Base-by-base conservation (phyloP, 2,329 filamentous ascomycete genomes). In the Paecilomyces sp. region DNA sequence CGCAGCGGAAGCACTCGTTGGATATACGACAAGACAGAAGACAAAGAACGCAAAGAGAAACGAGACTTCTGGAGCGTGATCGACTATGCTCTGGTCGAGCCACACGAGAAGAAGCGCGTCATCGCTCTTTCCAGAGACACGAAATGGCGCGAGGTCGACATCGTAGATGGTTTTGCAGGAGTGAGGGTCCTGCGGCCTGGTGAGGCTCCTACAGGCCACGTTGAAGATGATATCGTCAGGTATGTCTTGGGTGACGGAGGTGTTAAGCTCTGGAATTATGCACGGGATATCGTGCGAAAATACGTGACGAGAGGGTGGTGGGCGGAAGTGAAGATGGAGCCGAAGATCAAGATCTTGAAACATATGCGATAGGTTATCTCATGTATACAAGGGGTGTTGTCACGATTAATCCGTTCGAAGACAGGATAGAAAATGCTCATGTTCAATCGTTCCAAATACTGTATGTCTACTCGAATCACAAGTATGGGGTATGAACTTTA, bases 1-100 rank as follows among this genome's bases (percentile, higher is more conserved):
- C 61, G 63, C 1, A 61, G 58, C 7, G 67, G 64, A n/a, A 58
- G 28, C 13, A 67, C 68, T 24, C 55, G 65, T 4, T 87, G 83
- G 83, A 66, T 72, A 1, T 87, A 87, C 68, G 84, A 87, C 68
- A 88, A 87, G 67, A 84, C 84, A 0, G 83, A 83, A 65, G 76
- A 84, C 54, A 74, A 79, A 30, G 64, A 71, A 2, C 63, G 67
- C 2, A 78, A 85, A 34, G 73, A 80, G 1, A 75, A 81, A 22
- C 76, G 79, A 0, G 61, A 67, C 2, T 88, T 87, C 68, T 88
- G 85, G 85, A 70, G 76, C 1, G 70, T 74, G 5, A 85, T 87
- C 61, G 82, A 87, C 64, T 87, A 85, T 63, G 80, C 80, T 2
- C 71, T 87, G 25, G 76, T 82, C 0, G 85, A 87, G 69, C 71